A percentile compares a stretch with the other conserved stretches of the same genome.
Conservation (phyloP, 2,329 filamentous ascomycete species). For the Parastagonospora nodorum region DNA sequence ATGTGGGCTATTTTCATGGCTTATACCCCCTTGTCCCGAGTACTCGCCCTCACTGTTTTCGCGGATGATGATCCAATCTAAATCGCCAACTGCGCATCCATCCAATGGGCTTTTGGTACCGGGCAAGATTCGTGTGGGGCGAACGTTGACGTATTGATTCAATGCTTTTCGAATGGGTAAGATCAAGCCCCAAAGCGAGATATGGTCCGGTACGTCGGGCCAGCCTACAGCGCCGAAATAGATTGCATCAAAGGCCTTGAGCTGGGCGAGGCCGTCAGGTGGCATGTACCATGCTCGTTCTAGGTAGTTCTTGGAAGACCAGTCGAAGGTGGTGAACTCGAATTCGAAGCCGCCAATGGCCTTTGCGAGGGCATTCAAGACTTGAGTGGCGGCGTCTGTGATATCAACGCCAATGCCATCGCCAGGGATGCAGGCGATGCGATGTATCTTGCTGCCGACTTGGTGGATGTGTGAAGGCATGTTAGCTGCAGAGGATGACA, state of each 20-base stretch:
- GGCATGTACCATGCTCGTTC: constrained; percentile 60
- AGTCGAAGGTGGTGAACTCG: constrained; percentile 59
- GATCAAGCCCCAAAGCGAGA: constrained; percentile 70
- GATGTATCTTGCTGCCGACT: constrained; percentile 33
- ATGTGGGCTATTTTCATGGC: constrained; percentile 47
- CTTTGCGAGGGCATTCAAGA: constrained; percentile 50
- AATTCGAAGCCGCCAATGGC: constrained; percentile 54
- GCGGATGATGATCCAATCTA: constrained; percentile 56
- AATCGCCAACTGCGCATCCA: constrained; percentile 43
- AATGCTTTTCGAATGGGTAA: constrained; percentile 70
- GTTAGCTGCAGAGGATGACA: neutral
- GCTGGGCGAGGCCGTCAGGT: constrained; percentile 54
- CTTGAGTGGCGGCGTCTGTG: constrained; percentile 31
- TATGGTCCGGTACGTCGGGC: constrained; percentile 68
- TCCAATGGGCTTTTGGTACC: constrained; percentile 50
- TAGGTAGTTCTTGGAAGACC: constrained; percentile 55
- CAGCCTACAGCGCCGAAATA: constrained; percentile 66
- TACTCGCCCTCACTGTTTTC: constrained; percentile 58
- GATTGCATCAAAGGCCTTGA: constrained; percentile 60
- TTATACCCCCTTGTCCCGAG: constrained; percentile 53
- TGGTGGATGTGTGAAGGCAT: constrained; percentile 33
- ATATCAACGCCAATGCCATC: constrained; percentile 43
- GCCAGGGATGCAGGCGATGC: constrained; percentile 40
- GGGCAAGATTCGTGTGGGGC: constrained; percentile 55
- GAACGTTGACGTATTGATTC: constrained; percentile 71